Evolutionary conservation across 2,329 filamentous ascomycete genomes (phyloP).

Genomic region (Geosmithia flava): DNA sequence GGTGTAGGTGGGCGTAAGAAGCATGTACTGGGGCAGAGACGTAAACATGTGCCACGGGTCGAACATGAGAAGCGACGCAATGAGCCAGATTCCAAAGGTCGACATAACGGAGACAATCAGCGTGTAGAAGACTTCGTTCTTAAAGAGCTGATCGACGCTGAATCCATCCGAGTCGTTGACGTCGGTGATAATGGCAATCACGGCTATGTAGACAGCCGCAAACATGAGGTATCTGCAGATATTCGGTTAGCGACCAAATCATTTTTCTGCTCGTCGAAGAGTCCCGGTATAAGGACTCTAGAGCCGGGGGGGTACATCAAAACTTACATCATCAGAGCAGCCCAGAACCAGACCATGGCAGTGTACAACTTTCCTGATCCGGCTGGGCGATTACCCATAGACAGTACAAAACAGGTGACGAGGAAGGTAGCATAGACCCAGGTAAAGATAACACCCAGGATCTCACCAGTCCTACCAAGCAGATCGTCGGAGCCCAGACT

Average conservation of each 20-base stretch:
- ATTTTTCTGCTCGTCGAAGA: not conserved
- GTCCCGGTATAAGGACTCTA: not conserved
- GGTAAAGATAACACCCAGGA: conserved; percentile 83
- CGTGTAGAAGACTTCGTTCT: conserved; percentile 82
- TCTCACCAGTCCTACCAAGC: conserved; percentile 63
- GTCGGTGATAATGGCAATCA: conserved; percentile 68
- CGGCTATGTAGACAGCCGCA: conserved; percentile 87
- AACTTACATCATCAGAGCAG: conserved; percentile 76
- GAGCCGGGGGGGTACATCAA: not conserved
- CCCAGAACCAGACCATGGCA: conserved; percentile 98
- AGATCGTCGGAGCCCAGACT: conserved; percentile 61
- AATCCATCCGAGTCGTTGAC: conserved; percentile 50
- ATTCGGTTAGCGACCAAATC: conserved; percentile 8
- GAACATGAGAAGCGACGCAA: conserved; percentile 87
- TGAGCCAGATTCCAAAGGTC: conserved; percentile 85
- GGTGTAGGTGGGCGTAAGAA: conserved; percentile 91
- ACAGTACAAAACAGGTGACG: conserved; percentile 88
- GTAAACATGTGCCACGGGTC: conserved; percentile 99
- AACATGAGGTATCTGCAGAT: conserved; percentile 69
- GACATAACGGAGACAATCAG: conserved; percentile 86
- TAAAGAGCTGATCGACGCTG: conserved; percentile 61
- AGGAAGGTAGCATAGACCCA: conserved; percentile 91
- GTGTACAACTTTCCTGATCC: conserved; percentile 91
- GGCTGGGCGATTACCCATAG: conserved; percentile 87
- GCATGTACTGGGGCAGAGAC: conserved; percentile 86